phyloP scores from a whole-genome alignment of 1,284 basidiomycete species.

The Cryptococcus floricola region DNA sequence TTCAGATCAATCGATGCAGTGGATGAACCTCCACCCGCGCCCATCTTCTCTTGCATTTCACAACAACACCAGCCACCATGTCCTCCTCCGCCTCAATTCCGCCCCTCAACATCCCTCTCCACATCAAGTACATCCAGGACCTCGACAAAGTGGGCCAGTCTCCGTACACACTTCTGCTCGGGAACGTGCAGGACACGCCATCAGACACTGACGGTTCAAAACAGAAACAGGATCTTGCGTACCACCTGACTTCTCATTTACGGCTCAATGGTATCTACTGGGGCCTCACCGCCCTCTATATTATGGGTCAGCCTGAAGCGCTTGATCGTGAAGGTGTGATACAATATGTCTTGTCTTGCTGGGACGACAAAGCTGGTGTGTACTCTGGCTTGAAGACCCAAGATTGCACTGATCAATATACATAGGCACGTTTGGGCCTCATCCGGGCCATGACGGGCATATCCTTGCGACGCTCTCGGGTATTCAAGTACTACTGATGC shows the following conservation, averaged over 20 bases:
- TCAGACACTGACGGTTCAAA: background rate
- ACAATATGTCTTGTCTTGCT: constrained; percentile 86
- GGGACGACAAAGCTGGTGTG: constrained; percentile 81
- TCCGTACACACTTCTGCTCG: background rate
- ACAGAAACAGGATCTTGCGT: constrained; percentile 79
- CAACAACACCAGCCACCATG: background rate
- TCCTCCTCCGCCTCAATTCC: background rate
- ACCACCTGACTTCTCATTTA: constrained; percentile 89
- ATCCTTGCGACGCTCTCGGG: constrained; percentile 81
- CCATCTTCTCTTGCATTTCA: background rate
- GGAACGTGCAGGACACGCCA: background rate
- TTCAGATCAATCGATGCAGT: background rate
- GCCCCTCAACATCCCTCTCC: constrained; percentile 52
- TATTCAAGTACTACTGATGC: constrained; percentile 84
- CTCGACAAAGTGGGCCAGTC: constrained; percentile 59
- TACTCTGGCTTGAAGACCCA: background rate
- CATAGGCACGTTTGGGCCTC: constrained; percentile 85
- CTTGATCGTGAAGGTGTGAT: constrained; percentile 79
- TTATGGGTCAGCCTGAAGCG: constrained; percentile 74
- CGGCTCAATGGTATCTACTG: constrained; percentile 96
- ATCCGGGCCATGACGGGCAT: constrained; percentile 90
- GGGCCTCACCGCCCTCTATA: constrained; percentile 81
- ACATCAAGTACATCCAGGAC: constrained; percentile 69
- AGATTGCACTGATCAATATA: background rate
- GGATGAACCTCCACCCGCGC: constrained; percentile 9